Evolutionary conservation across 2,329 filamentous ascomycete species (phyloP).

Genomic region (Colletotrichum liriopes): DNA sequence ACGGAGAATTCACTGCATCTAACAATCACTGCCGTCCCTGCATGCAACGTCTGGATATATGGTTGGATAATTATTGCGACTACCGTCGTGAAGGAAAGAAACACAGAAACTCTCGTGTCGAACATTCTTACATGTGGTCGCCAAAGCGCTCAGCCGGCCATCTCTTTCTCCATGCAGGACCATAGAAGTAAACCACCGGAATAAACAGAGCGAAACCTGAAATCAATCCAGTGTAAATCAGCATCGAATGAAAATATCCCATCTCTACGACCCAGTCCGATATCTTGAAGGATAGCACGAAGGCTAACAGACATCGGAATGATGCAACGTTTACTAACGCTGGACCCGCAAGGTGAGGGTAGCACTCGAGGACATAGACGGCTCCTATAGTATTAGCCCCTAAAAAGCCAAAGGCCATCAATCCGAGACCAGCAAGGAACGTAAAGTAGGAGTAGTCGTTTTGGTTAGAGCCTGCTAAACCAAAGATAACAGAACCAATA

Average conservation of each 20-base stretch:
- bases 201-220: constrained; percentile 50
- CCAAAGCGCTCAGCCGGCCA: constrained; percentile 32
- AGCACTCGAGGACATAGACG: constrained; percentile 53
- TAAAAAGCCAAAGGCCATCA: constrained; percentile 50
- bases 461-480: constrained; percentile 47
- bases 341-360: constrained; percentile 48
- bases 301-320: constrained; percentile 50
- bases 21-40: background rate
- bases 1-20: accelerated
- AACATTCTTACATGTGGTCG: constrained; percentile 39
- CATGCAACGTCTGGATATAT: background rate
- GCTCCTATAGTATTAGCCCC: constrained; percentile 48
- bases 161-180: constrained; percentile 26
- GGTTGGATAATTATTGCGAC: background rate
- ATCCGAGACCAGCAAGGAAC: constrained; percentile 47
- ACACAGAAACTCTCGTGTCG: background rate
- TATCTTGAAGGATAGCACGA: constrained; percentile 48
- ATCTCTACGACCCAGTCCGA: constrained; percentile 48
- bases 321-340: constrained; percentile 53
- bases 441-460: constrained; percentile 47
- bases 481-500: constrained; percentile 51
- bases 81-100: too few species aligned
- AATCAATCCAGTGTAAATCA: constrained; percentile 51
- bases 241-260: constrained; percentile 49
- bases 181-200: constrained; percentile 46